Evolutionary conservation across 345 rosid genomes (phyloP).

Genomic region (Arabidopsis thaliana): TAIR10.1 NC_003070.9:1786001-1786500

Average conservation of each 20-base stretch:
- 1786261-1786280: not conserved
- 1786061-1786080: constrained; percentile 45
- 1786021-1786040: constrained; percentile 24
- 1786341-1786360: constrained; percentile 8
- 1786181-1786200: constrained; percentile 50
- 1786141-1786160: constrained; percentile 62
- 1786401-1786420: not conserved
- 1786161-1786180: constrained; percentile 46
- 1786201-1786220: constrained; percentile 25
- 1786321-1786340: not conserved
- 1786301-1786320: not conserved
- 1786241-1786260: constrained; percentile 30
- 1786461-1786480: too few relatives aligned
- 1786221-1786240: not conserved
- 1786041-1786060: constrained; percentile 26
- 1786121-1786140: constrained; percentile 59
- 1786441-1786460: not conserved
- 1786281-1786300: not conserved
- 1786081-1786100: constrained; percentile 44
- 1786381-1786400: not conserved
- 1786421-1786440: not conserved
- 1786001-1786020: constrained; percentile 14
- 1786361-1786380: not conserved
- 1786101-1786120: constrained; percentile 51
- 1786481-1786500: too few relatives aligned